Evolutionary conservation across 768 basidiomycete genomes (phyloP), one percentile per base, ranked within the genome.

Genomic region (Xerocomellus amylosporus): DNA sequence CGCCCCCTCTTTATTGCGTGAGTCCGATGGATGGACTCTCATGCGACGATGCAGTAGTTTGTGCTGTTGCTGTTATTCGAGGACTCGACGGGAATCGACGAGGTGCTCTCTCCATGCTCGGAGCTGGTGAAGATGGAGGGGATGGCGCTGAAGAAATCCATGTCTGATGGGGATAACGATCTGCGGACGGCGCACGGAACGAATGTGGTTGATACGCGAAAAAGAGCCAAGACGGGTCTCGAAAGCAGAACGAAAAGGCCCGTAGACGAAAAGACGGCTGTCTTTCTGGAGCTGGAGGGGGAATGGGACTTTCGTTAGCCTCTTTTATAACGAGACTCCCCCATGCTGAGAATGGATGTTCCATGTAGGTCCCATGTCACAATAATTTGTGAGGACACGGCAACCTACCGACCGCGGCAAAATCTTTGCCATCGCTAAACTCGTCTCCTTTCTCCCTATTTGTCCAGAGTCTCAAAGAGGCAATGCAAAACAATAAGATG

Each of bases 121-220:
- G 54, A 36, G 41, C n/a, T 43, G 33, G 46, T 36, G 13, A 69
- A 56, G 45, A 62, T 20, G 5, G 64, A 58, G 26, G 60, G 37
- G 45, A 59, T 30, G n/a, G 52, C 45, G 49, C 4, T 58, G 49
- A 67, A 62, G 28, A 58, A 51, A 44, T 67, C 67, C 66, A 67
- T 67, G 10, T 52, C 54, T 44, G 51, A 43, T 37, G 40, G 3
- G 13, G 58, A 37, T 36, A 50, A 31, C 2, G 14, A 42, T 38
- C 1, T 28, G 28, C 1, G 28, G 28, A 22, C 4, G 28, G 31
- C 9, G 12, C 34, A n/a, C 33, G 42, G 20, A 26, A 30, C 4
- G 39, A 43, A 28, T 34, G 19, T 37, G 44, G 22, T 28, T 6
- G 47, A 37, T 15, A 31, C 30, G 31, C 24, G n/a, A 34, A 26